phyloP scores from a whole-genome alignment of 495 filamentous ascomycete species.

The Symbiotaphrina buchneri region DNA sequence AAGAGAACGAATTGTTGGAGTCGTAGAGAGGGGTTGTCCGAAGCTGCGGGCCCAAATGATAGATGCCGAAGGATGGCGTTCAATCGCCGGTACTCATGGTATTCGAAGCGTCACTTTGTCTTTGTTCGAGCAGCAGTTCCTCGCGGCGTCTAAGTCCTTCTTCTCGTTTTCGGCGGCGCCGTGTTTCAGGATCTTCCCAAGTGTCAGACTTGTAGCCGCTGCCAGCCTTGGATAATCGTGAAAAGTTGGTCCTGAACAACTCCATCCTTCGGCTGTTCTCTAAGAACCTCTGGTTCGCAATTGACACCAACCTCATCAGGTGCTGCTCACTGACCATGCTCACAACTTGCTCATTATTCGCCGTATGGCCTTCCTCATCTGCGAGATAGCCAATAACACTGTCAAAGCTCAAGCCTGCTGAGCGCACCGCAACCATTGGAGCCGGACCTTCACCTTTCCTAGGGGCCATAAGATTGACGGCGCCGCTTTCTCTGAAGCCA shows the following conservation, averaged over 20 bases:
- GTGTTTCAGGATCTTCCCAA: constrained; percentile 3
- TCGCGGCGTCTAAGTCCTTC: constrained; percentile 3
- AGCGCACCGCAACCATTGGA: constrained; percentile 58
- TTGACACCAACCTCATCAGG: constrained; percentile 34
- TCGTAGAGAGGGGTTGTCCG: no score
- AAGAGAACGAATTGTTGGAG: no score
- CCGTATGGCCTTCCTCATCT: constrained; percentile 10
- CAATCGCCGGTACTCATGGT: no score
- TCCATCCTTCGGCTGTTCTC: constrained; percentile 50
- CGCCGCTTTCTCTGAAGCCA: constrained; percentile 82
- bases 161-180: constrained; percentile 2
- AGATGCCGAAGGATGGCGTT: no score
- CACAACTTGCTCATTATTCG: no score
- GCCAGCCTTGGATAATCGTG: no score
- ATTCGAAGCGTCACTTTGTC: no score
- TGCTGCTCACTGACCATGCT: constrained; percentile 30
- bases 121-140: background rate
- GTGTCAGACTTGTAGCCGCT: background rate
- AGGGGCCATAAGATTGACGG: constrained; percentile 24
- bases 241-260: constrained; percentile 13
- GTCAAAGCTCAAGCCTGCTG: constrained; percentile 57
- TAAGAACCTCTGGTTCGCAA: constrained; percentile 56
- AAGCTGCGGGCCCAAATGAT: no score
- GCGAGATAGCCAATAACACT: constrained; percentile 43
- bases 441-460: constrained; percentile 17